Evolutionary conservation across 2,329 filamentous ascomycete genomes (phyloP), one percentile per base, ranked within the genome.

Genomic region (Clathrospora elynae): DNA sequence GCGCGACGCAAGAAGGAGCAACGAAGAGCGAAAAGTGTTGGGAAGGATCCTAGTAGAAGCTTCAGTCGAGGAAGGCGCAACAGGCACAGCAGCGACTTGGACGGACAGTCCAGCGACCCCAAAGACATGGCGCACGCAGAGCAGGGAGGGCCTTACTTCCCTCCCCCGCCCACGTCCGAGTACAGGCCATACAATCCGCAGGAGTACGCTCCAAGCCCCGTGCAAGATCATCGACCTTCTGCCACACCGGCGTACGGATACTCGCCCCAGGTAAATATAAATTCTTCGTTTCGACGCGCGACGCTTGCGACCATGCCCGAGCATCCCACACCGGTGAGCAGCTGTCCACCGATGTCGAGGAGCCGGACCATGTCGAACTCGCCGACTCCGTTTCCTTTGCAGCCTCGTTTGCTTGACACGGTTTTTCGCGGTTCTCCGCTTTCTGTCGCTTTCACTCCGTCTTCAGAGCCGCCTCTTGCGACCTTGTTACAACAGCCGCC

Each of bases 131-230:
- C 62, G 8, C 55, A 60, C 17, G 37, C 54, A 34, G 63, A 63
- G 14, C 55, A 58, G 34, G 51, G 55, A 50, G 57, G 46, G 17
- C 57, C 58, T 17, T 61, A 67, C 35, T 68, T 64, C 37, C 56
- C 64, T 46, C 67, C 66, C 25, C 64, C 62, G 26, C 64, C 66
- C 25, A 40, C 52, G 11, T 59, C 62, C 35, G 62, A 65, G 28
- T 68, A 69, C 44, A 61, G 51, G 42, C 61, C 66, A 11, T 71
- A 71, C 51, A 66, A 67, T 33, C 57, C 67, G 23, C 66, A 66
- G 42, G 65, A 68, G 35, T 64, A 68, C 49, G 54, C 59, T 30
- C 49, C 60, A 12, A 49, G 53, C 13, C 41, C 46, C 17, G 42
- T 49, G 31, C 56, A 48, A 35, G 55, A 61, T 52, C 52, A 47